Base-by-base conservation (phyloP, 257 asterid species). In the Mentha longifolia region DNA sequence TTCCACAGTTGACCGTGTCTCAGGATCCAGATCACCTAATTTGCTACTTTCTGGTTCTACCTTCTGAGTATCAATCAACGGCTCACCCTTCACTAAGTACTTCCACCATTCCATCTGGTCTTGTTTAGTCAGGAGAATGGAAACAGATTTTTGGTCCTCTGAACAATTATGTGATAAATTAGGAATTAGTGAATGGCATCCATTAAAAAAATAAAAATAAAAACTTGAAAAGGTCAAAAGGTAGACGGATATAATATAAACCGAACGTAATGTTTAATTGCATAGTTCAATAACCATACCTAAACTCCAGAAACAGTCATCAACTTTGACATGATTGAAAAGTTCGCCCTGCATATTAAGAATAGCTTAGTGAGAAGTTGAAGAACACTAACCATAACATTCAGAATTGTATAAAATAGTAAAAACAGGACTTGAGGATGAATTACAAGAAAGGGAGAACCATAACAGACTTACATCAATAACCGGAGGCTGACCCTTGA, bases 61-160 rank as follows among this genome's bases (percentile, higher is more conserved):
- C 76, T 87, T 91, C 79, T 89, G 92, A 14, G 94, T 91, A 82
- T 93, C 93, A 35, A 93, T 65, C 78, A 87, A 94, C 1, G 95
- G 98, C 51, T 86, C 96, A 74, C 97, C 98, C 86, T 93, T 91
- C 76, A 89, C 92, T 76, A 88, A 41, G 76, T 69, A 88, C 74
- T 91, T 91, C 98, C 98, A 93, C 97, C 98, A 89, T 54, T 89
- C 94, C 95, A 91, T 93, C 81, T 89, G 96, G 76, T 92, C 85
- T 28, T 85, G 91, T 74, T 92, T 92, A n/a, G 97, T 90, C 28
- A 92, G 80, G 81, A 90, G 92, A 68, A 92, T 63, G 65, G 96
- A 90, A 54, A 92, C 43, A 9, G 82, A 78, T 70, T 83, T 88
- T 72, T 86, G 97, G 77, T 90, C 98, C 98, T 88, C 97, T 92